Percentiles rank a stretch among this genome's conserved stretches.
Conservation (phyloP, 2,329 filamentous ascomycete genomes). For the Fusarium keratoplasticum region DNA sequence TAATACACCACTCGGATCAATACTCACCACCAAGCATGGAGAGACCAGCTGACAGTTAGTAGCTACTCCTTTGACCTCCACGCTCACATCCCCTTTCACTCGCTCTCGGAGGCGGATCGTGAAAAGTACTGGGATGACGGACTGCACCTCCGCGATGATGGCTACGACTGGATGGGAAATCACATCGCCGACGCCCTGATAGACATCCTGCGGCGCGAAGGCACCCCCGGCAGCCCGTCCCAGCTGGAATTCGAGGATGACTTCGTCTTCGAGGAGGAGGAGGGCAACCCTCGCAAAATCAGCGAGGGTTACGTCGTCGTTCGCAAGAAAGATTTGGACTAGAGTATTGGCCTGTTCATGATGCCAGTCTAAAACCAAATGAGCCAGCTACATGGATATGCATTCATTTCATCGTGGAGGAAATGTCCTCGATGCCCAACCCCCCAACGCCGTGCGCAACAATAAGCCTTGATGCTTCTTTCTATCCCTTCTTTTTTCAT, state of each 20-base stretch:
- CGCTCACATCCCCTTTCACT: constrained; percentile 64
- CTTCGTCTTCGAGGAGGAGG: constrained; percentile 62
- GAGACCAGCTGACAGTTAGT: constrained; percentile 33
- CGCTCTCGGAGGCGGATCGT: constrained; percentile 59
- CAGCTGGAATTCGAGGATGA: constrained; percentile 11
- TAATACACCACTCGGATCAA: background rate
- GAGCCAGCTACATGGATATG: constrained; percentile 11
- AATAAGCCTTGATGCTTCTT: constrained; percentile 31
- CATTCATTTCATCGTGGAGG: constrained; percentile 33
- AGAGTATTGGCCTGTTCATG: constrained; percentile 30
- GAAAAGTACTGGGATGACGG: constrained; percentile 70
- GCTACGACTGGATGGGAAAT: constrained; percentile 72
- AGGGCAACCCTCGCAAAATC: constrained; percentile 58
- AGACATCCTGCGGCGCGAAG: constrained; percentile 55
- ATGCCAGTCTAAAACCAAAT: constrained; percentile 32
- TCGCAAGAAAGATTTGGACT: constrained; percentile 64
- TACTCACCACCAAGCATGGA: background rate
- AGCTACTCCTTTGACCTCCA: constrained; percentile 70
- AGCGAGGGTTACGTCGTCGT: constrained; percentile 67
- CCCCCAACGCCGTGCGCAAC: constrained; percentile 39
- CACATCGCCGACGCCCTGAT: constrained; percentile 66
- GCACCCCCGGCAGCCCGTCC: constrained; percentile 20
- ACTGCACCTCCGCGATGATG: constrained; percentile 67
- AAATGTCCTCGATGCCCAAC: constrained; percentile 29
- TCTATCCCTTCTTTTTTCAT: constrained; percentile 27